Evolutionary conservation across 2,329 filamentous ascomycete species (phyloP).

Genomic region (Aspergillus fischeri): DNA sequence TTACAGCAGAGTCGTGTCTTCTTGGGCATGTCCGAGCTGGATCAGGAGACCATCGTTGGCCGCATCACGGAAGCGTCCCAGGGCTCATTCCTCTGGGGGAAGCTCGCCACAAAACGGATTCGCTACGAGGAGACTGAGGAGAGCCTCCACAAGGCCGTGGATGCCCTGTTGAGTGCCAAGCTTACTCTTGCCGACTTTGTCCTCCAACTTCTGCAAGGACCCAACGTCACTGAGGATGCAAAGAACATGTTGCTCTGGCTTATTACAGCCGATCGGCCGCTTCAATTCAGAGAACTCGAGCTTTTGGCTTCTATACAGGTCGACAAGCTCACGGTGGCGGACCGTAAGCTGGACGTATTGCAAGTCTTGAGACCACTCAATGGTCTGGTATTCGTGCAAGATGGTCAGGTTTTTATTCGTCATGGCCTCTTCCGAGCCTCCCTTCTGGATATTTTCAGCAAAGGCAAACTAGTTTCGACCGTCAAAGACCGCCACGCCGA

Average conservation of each 20-base stretch:
- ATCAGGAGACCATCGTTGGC: constrained; percentile 31
- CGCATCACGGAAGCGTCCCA: constrained; percentile 30
- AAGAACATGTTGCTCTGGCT: constrained; percentile 37
- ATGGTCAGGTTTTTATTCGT: constrained; percentile 34
- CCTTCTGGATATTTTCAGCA: constrained; percentile 28
- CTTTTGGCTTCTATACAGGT: constrained; percentile 27
- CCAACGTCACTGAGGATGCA: constrained; percentile 26
- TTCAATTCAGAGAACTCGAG: constrained; percentile 30
- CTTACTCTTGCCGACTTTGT: constrained; percentile 31
- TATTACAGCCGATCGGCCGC: constrained; percentile 33
- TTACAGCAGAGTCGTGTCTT: constrained; percentile 25
- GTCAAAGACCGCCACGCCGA: constrained; percentile 35
- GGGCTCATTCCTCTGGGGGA: constrained; percentile 40
- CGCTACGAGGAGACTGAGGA: constrained; percentile 24
- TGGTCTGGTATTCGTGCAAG: constrained; percentile 31
- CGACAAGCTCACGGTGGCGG: constrained; percentile 27
- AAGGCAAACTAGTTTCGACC: constrained; percentile 27
- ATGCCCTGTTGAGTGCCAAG: constrained; percentile 23
- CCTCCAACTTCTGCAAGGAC: constrained; percentile 19
- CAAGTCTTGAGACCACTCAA: constrained; percentile 27
- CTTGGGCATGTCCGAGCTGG: constrained; percentile 22
- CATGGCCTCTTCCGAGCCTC: constrained; percentile 32
- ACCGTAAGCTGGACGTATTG: constrained; percentile 24
- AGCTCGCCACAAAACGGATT: constrained; percentile 30
- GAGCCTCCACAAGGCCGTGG: constrained; percentile 25